These are phyloP conservation scores for Blastobotrys elegans DNA, from an alignment of 1,139 yeast genomes.

Conservation along the genomic window DNA sequence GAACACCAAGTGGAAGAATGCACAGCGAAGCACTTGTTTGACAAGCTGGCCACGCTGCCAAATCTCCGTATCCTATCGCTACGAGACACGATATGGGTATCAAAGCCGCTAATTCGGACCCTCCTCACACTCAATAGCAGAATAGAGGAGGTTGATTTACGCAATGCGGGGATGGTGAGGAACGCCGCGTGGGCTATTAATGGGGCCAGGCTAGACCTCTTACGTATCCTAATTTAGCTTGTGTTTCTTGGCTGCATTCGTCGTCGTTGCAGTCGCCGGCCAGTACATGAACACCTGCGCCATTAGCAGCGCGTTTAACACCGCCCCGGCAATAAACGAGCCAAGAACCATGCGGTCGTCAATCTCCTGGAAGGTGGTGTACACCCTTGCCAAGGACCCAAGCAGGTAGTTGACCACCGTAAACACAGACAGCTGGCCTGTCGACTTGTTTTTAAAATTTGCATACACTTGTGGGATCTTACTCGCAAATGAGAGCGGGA, in stretches of 20 bases:
- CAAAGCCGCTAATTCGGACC: conserved; percentile 16
- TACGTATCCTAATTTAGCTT: not conserved
- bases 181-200: conserved; percentile 22
- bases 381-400: conserved; percentile 54
- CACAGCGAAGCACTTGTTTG: conserved; percentile 21
- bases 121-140: conserved; percentile 11
- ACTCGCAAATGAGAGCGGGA: conserved; percentile 50
- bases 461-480: conserved; percentile 53
- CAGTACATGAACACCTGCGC: conserved; percentile 36
- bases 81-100: conserved; percentile 27
- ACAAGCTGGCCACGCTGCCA: conserved; percentile 19
- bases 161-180: conserved; percentile 22
- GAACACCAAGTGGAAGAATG: conserved; percentile 24
- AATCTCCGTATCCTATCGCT: conserved; percentile 19
- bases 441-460: conserved; percentile 46
- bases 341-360: conserved; percentile 34
- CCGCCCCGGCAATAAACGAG: conserved; percentile 34
- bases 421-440: conserved; percentile 50
- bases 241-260: not conserved
- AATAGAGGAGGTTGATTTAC: conserved; percentile 17
- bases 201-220: conserved; percentile 10
- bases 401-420: conserved; percentile 52
- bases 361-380: conserved; percentile 48
- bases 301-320: conserved; percentile 34
- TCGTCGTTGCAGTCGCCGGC: conserved; percentile 12